phyloP scores from a whole-genome alignment of 768 basidiomycete genomes.

The Xerocomus spinulosus region DNA sequence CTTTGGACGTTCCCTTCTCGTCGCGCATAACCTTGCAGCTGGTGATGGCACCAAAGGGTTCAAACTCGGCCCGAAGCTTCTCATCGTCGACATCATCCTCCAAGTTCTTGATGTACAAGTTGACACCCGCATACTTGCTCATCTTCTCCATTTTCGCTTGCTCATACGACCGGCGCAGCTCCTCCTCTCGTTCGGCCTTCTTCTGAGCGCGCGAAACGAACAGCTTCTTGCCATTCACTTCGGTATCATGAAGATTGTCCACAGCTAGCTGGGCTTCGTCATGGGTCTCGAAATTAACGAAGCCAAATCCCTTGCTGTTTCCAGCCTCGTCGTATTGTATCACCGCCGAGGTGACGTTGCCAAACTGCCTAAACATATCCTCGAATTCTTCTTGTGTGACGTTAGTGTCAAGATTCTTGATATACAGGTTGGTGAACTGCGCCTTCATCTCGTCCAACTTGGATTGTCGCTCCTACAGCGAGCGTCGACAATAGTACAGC shows the following conservation, averaged over 20 bases:
- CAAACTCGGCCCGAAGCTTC: conserved; percentile 93
- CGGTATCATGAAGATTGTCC: conserved; percentile 82
- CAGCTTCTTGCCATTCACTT: conserved; percentile 81
- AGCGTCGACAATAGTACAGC: background rate
- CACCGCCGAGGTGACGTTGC: conserved; percentile 84
- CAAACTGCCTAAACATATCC: conserved; percentile 71
- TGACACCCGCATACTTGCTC: conserved; percentile 98
- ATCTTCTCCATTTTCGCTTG: conserved; percentile 95
- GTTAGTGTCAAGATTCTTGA: conserved; percentile 93
- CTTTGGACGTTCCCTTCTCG: conserved; percentile 88
- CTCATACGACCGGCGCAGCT: conserved; percentile 90
- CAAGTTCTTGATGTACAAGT: conserved; percentile 99
- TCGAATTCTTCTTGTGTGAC: conserved; percentile 84
- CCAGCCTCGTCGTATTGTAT: conserved; percentile 82
- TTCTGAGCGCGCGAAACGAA: conserved; percentile 97
- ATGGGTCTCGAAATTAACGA: conserved; percentile 93
- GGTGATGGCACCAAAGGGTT: conserved; percentile 94
- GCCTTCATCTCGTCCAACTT: conserved; percentile 97
- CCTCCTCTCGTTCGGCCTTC: conserved; percentile 97
- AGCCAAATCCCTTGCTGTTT: conserved; percentile 95
- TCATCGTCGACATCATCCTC: conserved; percentile 98
- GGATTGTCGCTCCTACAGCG: conserved; percentile 82
- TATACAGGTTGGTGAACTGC: conserved; percentile 96
- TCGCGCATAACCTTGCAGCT: conserved; percentile 99
- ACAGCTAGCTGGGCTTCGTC: conserved; percentile 91